Evolutionary conservation across 2,329 filamentous ascomycete species (phyloP), one percentile per base, ranked within the genome.

Genomic region (Basipetospora chlamydospora): DNA sequence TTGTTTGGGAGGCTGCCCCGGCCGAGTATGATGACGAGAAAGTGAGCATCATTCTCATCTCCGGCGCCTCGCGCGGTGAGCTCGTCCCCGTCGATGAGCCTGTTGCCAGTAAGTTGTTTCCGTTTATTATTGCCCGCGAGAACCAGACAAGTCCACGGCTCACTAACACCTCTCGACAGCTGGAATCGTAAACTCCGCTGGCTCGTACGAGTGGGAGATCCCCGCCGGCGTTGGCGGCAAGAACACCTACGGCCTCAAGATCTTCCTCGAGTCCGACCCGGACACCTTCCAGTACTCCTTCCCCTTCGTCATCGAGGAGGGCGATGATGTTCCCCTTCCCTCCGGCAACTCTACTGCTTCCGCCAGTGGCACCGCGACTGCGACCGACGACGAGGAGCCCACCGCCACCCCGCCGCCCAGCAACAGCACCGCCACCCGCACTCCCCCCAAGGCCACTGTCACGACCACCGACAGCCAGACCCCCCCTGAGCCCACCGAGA

Each of bases 201-300:
- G 60, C 38, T 45, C 47, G 13, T 76, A 58, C 60, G 45, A 41
- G 41, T 78, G 73, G 73, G 43, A 48, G 17, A 60, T 77, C 35
- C 59, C 58, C 49, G 47, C 57, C 41, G 43, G 49, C 20, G 60
- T 69, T 20, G 66, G 64, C 42, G 47, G 47, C 39, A 49, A 59
- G 28, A 57, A 56, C 36, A 61, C 63, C 48, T 78, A 77, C 55
- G 74, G 73, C 44, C 58, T 79, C 51, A 58, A 63, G 56, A 59
- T 79, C 55, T 52, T 53, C 43, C 59, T 65, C 25, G 63, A 68
- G 45, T 55, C 53, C 43, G 50, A 73, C 56, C 37, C 57, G 16
- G 43, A 34, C 9, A 55, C 64, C 49, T 73, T 70, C 64, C 72
- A 78, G 64, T 77, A 67, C 64, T 73, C 70, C 39, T 66, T 66